Evolutionary conservation across 495 filamentous ascomycete genomes (phyloP).

Genomic region (Penicillium turbatum): DNA sequence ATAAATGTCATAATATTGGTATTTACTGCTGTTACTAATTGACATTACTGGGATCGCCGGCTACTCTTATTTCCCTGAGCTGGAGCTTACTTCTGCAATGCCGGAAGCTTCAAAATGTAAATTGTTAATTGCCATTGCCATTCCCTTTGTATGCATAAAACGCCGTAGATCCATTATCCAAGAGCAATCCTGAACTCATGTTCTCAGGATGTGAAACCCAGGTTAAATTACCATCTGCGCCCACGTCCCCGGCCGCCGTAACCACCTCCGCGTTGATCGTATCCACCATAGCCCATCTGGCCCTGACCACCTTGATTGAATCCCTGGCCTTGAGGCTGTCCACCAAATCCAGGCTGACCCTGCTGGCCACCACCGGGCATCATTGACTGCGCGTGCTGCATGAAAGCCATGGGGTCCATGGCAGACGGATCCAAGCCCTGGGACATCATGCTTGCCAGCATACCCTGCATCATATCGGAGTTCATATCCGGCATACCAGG

Average conservation of each 20-base stretch:
- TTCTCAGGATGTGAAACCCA: neutral
- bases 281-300: conserved; percentile 51
- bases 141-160: conserved; percentile 24
- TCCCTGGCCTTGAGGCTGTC: conserved; percentile 30
- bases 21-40: too few relatives aligned
- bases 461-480: conserved; percentile 71
- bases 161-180: conserved; percentile 21
- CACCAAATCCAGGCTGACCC: conserved; percentile 37
- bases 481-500: conserved; percentile 68
- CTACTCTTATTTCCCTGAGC: conserved; percentile 20
- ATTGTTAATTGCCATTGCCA: neutral
- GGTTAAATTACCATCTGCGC: conserved; percentile 38
- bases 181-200: neutral
- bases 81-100: conserved; percentile 6
- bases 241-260: conserved; percentile 47
- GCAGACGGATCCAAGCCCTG: conserved; percentile 76
- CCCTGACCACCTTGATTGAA: conserved; percentile 44
- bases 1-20: neutral
- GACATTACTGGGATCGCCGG: neutral
- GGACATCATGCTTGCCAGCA: conserved; percentile 78
- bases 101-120: neutral
- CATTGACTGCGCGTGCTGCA: conserved; percentile 51
- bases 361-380: conserved; percentile 46
- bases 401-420: conserved; percentile 63
- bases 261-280: conserved; percentile 44